A percentile compares a stretch with the other conserved stretches of the same genome.
These are phyloP conservation scores for Xylariales sp. DNA, from an alignment of 2,329 filamentous ascomycete species.

Conservation along the genomic window DNA sequence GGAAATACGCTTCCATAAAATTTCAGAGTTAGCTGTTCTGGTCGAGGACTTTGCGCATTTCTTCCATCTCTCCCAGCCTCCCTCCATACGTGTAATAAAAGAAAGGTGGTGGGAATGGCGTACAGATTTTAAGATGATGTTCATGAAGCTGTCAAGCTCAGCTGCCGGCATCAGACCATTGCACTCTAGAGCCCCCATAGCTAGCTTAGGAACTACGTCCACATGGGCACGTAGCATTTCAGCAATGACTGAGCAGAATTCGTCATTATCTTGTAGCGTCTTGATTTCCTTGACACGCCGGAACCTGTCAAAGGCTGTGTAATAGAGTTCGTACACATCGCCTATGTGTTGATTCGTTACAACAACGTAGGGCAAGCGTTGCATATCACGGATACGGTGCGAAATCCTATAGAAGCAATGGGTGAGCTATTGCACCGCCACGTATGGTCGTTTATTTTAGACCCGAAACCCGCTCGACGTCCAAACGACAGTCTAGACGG, in stretches of 20 bases:
- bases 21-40: constrained; percentile 13
- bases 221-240: constrained; percentile 87
- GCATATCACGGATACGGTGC: constrained; percentile 96
- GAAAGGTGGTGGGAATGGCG: constrained; percentile 47
- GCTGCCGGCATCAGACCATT: constrained; percentile 82
- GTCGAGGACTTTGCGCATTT: background rate
- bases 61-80: background rate
- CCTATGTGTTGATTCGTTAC: constrained; percentile 95
- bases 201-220: constrained; percentile 91
- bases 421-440: constrained; percentile 5
- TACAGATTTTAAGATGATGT: constrained; percentile 88
- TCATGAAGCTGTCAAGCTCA: constrained; percentile 94
- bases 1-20: constrained; percentile 78
- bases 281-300: constrained; percentile 86
- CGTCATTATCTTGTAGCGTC: constrained; percentile 88
- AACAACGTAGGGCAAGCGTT: constrained; percentile 93
- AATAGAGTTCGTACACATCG: constrained; percentile 96
- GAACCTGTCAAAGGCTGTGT: constrained; percentile 93
- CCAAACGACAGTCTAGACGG: no score
- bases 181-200: constrained; percentile 94
- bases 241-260: constrained; percentile 82
- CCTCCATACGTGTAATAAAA: background rate
- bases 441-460: background rate
- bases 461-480: background rate
- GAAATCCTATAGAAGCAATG: constrained; percentile 70